A percentile compares a stretch with the other conserved stretches of the same genome.
Evolutionary conservation across 1,284 basidiomycete species (phyloP).

Genomic region (Puccinia brachypodii): DNA sequence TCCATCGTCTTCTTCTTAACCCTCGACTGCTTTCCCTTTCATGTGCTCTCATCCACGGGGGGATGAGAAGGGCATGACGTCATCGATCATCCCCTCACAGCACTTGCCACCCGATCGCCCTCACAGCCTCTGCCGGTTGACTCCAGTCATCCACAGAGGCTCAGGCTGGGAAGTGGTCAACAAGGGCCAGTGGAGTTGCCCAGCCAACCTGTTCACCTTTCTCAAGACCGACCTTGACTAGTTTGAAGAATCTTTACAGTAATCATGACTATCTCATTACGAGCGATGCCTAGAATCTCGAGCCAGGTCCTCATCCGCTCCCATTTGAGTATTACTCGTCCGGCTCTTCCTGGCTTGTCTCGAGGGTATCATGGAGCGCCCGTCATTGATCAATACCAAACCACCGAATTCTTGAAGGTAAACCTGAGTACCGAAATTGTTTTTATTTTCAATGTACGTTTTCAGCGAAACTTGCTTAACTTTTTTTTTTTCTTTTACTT

Average conservation of each 20-base stretch:
- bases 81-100: not conserved
- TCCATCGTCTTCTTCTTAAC: too few relatives aligned
- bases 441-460: not conserved
- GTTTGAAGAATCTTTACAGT: too few relatives aligned
- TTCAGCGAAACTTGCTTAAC: not conserved
- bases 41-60: not conserved
- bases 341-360: not conserved
- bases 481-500: not conserved
- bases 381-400: not conserved
- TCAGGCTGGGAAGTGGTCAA: not conserved
- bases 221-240: too few relatives aligned
- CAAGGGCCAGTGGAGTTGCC: not conserved
- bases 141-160: too few relatives aligned
- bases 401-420: slow-evolving; percentile 23
- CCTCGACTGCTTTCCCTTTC: not conserved
- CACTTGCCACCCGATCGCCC: not conserved
- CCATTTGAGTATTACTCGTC: not conserved
- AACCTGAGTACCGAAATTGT: not conserved
- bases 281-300: not conserved
- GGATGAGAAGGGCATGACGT: not conserved
- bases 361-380: slow-evolving; percentile 8
- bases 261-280: too few relatives aligned
- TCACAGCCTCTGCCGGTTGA: too few relatives aligned
- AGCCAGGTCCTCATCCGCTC: not conserved
- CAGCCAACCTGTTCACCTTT: too few relatives aligned